Base-by-base conservation (phyloP, 345 rosid species). In the Theobroma cacao region DNA sequence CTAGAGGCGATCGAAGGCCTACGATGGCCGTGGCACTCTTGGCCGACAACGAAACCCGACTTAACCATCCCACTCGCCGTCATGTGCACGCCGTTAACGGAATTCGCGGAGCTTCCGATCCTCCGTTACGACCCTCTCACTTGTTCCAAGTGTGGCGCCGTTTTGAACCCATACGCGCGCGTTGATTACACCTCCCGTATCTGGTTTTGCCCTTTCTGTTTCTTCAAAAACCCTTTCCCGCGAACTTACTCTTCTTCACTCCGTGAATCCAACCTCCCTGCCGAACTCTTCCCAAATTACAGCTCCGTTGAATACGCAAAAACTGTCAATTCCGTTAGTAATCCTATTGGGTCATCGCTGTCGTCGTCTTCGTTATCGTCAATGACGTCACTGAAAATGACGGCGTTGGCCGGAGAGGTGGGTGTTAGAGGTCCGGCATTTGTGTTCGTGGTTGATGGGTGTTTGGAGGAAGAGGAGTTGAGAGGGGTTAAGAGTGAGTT, bases 21-120 rank as follows among this genome's bases (percentile, higher is more conserved):
- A 10, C 88, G 99, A 3, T 96, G 98, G 99, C 77, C 98, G 10
- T 94, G 99, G 99, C 92, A 94, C 86, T 89, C 98, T 56, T 96
- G 99, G 99, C 98, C 98, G 0, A 85, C 95, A 0, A 85, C 90
- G 4, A 90, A 89, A 76, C 60, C 91, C 56, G 93, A 90, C 62
- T 91, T 94, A 56, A 72, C 88, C 12, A 82, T 96, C 80, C 99
- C 99, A 1, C 84, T 92, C 48, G 77, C 93, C 85, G 82, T 96
- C 86, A 87, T 96, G 86, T 92, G 91, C 78, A 92, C 95, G 1
- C 99, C 99, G 55, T 84, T 94, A 58, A 88, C 89, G 89, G 90
- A 88, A 6, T 90, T 90, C 82, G 79, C 95, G 3, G 98, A 94
- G 86, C 97, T 96, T 73, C 98, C 98, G 0, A 70, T 91, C 72